Evolutionary conservation across 352 stramenopile genomes (phyloP).

Genomic region (Poterioochromonas sp.): DNA sequence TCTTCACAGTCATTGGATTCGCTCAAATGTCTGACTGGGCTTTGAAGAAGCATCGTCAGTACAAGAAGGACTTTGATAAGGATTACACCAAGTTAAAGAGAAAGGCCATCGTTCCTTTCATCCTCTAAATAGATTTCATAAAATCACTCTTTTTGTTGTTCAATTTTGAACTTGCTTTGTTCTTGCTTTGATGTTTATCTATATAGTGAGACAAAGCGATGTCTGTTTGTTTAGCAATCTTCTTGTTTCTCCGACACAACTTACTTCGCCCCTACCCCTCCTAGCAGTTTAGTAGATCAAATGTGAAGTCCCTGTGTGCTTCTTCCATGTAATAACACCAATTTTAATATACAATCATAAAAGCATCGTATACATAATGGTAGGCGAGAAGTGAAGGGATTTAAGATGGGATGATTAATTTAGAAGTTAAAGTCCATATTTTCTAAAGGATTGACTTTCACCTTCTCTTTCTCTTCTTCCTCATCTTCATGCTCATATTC

Average conservation of each 20-base stretch:
- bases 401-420: not conserved
- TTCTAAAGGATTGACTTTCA: not conserved
- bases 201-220: too few relatives aligned
- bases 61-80: constrained; percentile 69
- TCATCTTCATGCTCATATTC: constrained; percentile 1
- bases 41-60: constrained; percentile 70
- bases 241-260: too few relatives aligned
- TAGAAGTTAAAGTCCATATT: constrained; percentile 1
- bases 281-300: not conserved
- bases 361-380: not conserved
- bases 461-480: not conserved
- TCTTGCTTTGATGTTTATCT: too few relatives aligned
- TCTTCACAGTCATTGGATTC: constrained; percentile 70
- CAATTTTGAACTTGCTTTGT: too few relatives aligned
- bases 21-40: constrained; percentile 77
- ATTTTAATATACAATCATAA: not conserved
- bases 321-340: not conserved
- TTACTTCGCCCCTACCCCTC: too few relatives aligned
- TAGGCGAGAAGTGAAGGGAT: not conserved
- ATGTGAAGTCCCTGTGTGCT: not conserved
- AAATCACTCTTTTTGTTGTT: too few relatives aligned
- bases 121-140: constrained; percentile 54
- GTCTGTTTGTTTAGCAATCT: too few relatives aligned
- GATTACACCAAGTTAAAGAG: constrained; percentile 72
- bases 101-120: constrained; percentile 68